These are phyloP conservation scores for Daldinia bambusicola DNA, from an alignment of 495 filamentous ascomycete genomes.

Conservation along the genomic window DNA sequence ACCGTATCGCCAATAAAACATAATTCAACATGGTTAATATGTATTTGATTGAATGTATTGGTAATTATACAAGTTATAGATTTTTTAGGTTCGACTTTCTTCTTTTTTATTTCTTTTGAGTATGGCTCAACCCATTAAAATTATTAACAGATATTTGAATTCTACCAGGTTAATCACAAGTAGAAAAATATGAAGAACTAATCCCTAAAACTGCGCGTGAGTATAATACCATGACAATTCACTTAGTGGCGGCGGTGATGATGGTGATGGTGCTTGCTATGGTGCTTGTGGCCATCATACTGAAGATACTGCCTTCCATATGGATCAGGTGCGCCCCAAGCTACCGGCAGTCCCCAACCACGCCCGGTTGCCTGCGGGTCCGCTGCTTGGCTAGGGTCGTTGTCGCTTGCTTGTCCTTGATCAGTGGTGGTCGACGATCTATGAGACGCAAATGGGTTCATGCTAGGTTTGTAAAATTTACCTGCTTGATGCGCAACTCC, in stretches of 20 bases:
- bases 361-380: too few relatives aligned
- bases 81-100: too few relatives aligned
- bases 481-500: background rate
- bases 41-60: too few relatives aligned
- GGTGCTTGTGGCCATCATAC: background rate
- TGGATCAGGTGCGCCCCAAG: background rate
- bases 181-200: too few relatives aligned
- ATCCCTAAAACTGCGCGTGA: background rate
- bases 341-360: background rate
- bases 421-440: background rate
- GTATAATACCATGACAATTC: background rate
- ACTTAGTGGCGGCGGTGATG: background rate
- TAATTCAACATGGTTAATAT: too few relatives aligned
- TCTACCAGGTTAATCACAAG: too few relatives aligned
- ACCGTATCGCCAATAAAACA: too few relatives aligned
- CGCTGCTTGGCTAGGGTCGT: background rate
- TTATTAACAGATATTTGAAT: too few relatives aligned
- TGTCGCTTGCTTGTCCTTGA: background rate
- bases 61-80: too few relatives aligned
- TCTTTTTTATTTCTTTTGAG: too few relatives aligned
- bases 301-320: background rate
- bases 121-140: too few relatives aligned
- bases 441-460: background rate
- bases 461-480: background rate
- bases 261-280: background rate